Evolutionary conservation across 2,329 filamentous ascomycete genomes (phyloP).

Genomic region (Cryphonectria carpinicola): DNA sequence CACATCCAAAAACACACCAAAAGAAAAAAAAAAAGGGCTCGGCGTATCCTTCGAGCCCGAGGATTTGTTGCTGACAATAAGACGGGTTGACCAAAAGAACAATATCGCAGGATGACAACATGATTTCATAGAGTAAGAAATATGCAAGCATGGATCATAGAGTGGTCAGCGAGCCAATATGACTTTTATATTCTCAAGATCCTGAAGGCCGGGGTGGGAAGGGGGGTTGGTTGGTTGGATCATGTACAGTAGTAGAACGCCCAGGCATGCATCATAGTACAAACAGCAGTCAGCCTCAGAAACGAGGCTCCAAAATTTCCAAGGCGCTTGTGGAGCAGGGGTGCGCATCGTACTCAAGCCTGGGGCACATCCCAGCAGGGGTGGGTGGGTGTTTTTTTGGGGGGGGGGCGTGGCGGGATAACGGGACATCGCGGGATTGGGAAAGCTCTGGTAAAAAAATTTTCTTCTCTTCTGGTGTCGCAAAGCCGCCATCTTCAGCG

Average conservation of each 20-base stretch:
- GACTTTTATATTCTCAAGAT: not conserved
- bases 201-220: not conserved
- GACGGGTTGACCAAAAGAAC: not conserved
- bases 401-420: constrained; percentile 17
- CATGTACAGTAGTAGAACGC: not conserved
- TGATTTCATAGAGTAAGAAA: not conserved
- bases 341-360: not conserved
- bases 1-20: not conserved
- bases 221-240: not conserved
- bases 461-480: constrained; percentile 15
- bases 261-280: not conserved
- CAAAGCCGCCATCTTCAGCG: constrained; percentile 5
- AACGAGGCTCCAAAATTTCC: constrained; percentile 23
- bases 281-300: constrained; percentile 16
- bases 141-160: not conserved
- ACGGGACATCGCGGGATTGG: constrained; percentile 22
- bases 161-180: not conserved
- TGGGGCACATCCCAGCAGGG: not conserved
- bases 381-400: not conserved
- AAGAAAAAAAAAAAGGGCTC: not conserved
- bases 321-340: constrained; percentile 12
- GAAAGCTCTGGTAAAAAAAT: constrained; percentile 19
- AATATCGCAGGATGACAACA: not conserved
- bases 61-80: not conserved
- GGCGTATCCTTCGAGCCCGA: not conserved